A percentile compares a stretch with the other conserved stretches of the same genome.
These are phyloP conservation scores for Prunus mira DNA, from an alignment of 306 rosid species.

Conservation along the genomic window DNA sequence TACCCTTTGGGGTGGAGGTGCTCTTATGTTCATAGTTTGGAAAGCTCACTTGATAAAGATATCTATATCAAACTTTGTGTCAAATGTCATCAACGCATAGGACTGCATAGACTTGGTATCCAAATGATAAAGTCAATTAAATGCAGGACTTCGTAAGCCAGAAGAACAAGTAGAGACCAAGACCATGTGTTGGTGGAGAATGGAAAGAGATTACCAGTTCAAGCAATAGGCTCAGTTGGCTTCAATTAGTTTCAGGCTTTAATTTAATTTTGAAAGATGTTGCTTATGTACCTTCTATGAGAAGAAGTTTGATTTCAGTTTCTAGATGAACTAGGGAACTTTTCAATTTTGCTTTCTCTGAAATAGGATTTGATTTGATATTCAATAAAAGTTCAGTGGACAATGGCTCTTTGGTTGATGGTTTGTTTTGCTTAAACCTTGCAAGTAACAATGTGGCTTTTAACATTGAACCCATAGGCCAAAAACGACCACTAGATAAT, in stretches of 20 bases:
- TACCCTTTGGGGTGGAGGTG: no score
- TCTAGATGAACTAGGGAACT: no score
- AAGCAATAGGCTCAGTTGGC: not conserved
- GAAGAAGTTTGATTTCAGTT: not conserved
- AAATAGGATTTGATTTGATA: not conserved
- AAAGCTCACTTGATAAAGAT: no score
- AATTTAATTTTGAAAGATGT: not conserved
- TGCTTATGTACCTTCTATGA: not conserved
- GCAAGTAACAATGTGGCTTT: no score
- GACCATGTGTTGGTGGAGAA: not conserved
- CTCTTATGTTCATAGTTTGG: no score
- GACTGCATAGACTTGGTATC: no score
- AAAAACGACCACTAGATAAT: no score
- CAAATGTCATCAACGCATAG: no score
- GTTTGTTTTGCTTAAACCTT: not conserved
- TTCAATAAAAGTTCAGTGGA: not conserved
- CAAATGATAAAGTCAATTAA: no score
- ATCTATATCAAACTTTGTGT: no score
- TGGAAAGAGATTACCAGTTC: not conserved
- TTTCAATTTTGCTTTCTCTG: not conserved
- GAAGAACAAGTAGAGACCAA: not conserved
- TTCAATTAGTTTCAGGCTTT: not conserved
- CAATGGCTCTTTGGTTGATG: not conserved
- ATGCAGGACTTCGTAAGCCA: no score
- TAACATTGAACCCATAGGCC: no score